Base-by-base conservation (phyloP, 768 basidiomycete genomes). In the Naganishia friedmannii region DNA sequence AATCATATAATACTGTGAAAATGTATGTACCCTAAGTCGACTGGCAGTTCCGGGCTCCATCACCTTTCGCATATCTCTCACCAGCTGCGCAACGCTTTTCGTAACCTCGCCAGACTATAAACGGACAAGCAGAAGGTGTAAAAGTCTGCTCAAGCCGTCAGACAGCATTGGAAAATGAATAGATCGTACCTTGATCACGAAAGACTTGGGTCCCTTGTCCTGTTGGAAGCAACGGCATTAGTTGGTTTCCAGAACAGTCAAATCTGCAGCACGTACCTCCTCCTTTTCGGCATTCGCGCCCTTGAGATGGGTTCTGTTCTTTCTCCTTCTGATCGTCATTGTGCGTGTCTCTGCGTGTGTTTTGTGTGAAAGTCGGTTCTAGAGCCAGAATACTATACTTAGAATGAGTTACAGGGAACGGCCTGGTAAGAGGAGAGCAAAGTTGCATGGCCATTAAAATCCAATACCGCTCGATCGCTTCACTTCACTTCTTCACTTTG, bases 11-110 rank as follows among this genome's bases (percentile, higher is more conserved):
- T 60, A 7, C 63, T 66, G 15, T 17, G 53, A 45, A 9, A 7
- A 48, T 31, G 32, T 31, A 77, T 83, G 73, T 72, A 95, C 94
- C 82, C 84, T 88, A n/a, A 99, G 85, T 60, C 96, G 86, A 72
- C 88, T 89, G 23, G 95, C 96, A 17, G 96, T 99, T 77, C 97
- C 92, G 70, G 96, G 96, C 79, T 99, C 96, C 91, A 99, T 92
- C 71, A 96, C 91, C 81, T 91, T 91, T 77, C 96, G 85, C 77
- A 96, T 83, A 82, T 99, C 95, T 68, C 91, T 86, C 23, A 97
- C 94, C 45, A 99, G 89, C 77, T 93, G 91, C 5, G 88, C 83
- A 68, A 97, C 83, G 9, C 92, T 92, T 58, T 86, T 84, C 23
- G 96, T 95, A 34, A 98, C 93, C 69, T 89, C 88, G 48, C 96